Conservation (phyloP, 169 alveolate genomes). For the Eimeria necatrix region DNA sequence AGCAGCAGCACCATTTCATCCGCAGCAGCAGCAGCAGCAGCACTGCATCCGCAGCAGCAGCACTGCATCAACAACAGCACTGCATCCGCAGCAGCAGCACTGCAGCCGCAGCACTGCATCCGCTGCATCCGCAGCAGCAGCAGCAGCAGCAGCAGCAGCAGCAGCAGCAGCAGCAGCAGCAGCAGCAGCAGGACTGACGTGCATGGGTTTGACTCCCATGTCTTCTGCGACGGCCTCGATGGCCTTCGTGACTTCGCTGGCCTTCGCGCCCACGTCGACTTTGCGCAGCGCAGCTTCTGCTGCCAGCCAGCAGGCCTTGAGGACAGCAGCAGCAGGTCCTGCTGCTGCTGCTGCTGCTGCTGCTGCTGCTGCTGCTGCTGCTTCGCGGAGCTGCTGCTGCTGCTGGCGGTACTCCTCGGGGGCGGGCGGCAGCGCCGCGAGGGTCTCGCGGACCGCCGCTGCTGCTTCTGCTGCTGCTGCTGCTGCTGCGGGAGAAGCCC, state of each 20-base stretch:
- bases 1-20: too few relatives aligned
- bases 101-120: too few relatives aligned
- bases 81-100: too few relatives aligned
- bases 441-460: neutral
- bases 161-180: too few relatives aligned
- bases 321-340: slow-evolving; percentile 87
- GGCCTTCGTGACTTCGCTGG: slow-evolving; percentile 94
- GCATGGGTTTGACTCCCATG: slow-evolving; percentile 87
- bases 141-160: too few relatives aligned
- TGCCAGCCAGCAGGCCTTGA: slow-evolving; percentile 95
- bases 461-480: neutral
- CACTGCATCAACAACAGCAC: too few relatives aligned
- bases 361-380: neutral
- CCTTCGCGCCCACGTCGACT: slow-evolving; percentile 92
- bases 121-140: too few relatives aligned
- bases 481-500: slow-evolving; percentile 34
- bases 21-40: too few relatives aligned
- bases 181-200: neutral
- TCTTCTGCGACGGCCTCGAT: slow-evolving; percentile 92
- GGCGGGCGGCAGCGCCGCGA: neutral
- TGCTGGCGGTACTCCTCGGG: slow-evolving; percentile 7
- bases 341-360: slow-evolving; percentile 2
- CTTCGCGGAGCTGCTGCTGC: neutral
- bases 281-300: slow-evolving; percentile 96
- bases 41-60: too few relatives aligned